These are phyloP conservation scores for Asparagopsis taxiformis DNA, from an alignment of 31 red algal species.

Conservation along the genomic window DNA sequence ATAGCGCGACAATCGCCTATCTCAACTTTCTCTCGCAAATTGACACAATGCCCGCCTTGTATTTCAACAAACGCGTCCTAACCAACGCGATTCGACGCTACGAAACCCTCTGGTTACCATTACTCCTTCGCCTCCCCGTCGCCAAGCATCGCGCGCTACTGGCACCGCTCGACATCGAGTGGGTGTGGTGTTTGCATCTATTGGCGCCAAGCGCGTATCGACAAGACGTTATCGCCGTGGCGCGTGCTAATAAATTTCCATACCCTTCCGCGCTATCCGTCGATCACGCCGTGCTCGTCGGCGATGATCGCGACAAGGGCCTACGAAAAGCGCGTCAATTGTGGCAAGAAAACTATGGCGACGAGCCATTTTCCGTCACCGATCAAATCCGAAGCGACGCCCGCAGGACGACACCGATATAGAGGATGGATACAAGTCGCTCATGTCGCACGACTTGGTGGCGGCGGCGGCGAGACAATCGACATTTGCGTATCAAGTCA, in stretches of 20 bases:
- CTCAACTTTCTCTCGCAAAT: not conserved
- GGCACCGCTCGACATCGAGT: conserved; percentile 55
- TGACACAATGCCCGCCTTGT: conserved; percentile 19
- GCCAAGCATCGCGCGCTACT: conserved; percentile 1
- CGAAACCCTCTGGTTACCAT: conserved; percentile 27
- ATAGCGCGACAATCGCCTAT: not conserved
- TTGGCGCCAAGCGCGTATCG: conserved; percentile 34
- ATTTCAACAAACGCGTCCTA: conserved; percentile 28
- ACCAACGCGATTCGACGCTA: conserved; percentile 41
- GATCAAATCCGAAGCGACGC: conserved; percentile 14
- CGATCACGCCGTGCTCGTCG: not conserved
- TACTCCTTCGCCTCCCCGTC: conserved; percentile 7
- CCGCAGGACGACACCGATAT: not conserved
- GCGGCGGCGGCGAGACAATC: conserved; percentile 37
- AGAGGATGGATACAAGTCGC: not conserved
- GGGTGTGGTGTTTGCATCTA: conserved; percentile 51
- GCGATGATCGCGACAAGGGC: not conserved
- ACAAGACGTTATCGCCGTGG: conserved; percentile 12
- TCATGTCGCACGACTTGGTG: conserved; percentile 18
- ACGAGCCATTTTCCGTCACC: conserved; percentile 25
- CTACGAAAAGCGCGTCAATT: conserved; percentile 1
- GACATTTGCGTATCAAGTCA: conserved; percentile 28
- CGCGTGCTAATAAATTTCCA: not conserved
- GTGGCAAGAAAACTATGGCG: conserved; percentile 13
- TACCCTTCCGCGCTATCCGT: not conserved